phyloP scores from a whole-genome alignment of 2,329 filamentous ascomycete species.

The Neurospora sp. region DNA sequence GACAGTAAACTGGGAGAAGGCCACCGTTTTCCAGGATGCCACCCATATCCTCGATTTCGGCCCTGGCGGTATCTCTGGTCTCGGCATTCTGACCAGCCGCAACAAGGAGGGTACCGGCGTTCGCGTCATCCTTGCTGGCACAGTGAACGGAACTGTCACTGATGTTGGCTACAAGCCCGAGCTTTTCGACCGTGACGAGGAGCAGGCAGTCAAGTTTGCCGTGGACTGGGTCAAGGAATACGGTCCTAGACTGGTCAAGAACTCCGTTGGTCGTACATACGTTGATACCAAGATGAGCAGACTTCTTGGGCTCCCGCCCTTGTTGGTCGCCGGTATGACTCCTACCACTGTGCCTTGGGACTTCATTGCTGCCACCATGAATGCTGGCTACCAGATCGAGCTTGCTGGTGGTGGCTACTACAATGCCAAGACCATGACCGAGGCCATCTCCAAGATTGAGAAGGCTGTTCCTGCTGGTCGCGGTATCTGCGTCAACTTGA shows the following conservation, averaged over 20 bases:
- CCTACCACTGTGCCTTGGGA: constrained; percentile 83
- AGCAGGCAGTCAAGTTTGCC: constrained; percentile 89
- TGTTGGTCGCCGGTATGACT: constrained; percentile 93
- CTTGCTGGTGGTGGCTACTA: constrained; percentile 86
- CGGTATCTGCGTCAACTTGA: constrained; percentile 82
- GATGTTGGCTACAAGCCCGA: constrained; percentile 98
- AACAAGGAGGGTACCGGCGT: constrained; percentile 99
- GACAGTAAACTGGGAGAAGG: constrained; percentile 90
- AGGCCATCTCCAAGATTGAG: constrained; percentile 76
- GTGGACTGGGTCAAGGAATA: constrained; percentile 97
- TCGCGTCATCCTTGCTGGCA: constrained; percentile 85
- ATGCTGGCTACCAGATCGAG: constrained; percentile 89
- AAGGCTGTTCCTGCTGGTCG: constrained; percentile 72
- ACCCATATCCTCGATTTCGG: constrained; percentile 97
- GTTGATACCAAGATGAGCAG: constrained; percentile 96
- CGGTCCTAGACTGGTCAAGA: constrained; percentile 84
- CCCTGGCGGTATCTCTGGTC: constrained; percentile 89
- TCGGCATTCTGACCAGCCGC: constrained; percentile 91
- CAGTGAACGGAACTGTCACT: constrained; percentile 79
- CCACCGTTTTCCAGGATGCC: constrained; percentile 79
- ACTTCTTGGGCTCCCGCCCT: constrained; percentile 70
- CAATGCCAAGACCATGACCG: constrained; percentile 70
- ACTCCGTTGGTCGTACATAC: constrained; percentile 77
- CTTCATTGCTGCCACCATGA: constrained; percentile 87
- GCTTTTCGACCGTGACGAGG: constrained; percentile 90